Conservation (phyloP, 352 stramenopile genomes). For the Phytophthora meadii region DNA sequence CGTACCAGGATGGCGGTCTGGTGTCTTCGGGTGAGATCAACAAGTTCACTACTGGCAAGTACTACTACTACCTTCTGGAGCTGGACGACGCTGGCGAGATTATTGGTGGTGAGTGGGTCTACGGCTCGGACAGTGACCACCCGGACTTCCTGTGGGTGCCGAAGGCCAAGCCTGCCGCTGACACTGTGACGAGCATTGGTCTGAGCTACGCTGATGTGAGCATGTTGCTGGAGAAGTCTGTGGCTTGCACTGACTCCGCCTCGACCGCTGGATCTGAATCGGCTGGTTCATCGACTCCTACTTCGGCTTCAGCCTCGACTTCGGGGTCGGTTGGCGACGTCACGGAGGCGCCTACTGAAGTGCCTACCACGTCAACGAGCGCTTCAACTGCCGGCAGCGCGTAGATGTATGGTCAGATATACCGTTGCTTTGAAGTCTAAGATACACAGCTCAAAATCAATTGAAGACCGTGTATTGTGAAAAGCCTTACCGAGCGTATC, state of each 20-base stretch:
- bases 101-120: conserved; percentile 51
- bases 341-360: conserved; percentile 9
- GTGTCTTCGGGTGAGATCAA: conserved; percentile 29
- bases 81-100: conserved; percentile 38
- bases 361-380: conserved; percentile 8
- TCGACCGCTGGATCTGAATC: conserved; percentile 6
- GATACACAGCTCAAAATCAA: not conserved
- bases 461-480: too few relatives aligned
- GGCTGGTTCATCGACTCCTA: not conserved
- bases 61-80: conserved; percentile 55
- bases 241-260: conserved; percentile 16
- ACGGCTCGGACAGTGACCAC: conserved; percentile 38
- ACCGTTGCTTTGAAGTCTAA: not conserved
- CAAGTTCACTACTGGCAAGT: conserved; percentile 28
- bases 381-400: conserved; percentile 14
- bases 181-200: conserved; percentile 29
- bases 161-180: conserved; percentile 27
- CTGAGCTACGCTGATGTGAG: conserved; percentile 29
- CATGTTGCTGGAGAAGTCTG: conserved; percentile 25
- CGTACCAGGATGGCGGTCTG: conserved; percentile 40
- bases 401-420: not conserved
- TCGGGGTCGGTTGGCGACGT: conserved; percentile 4
- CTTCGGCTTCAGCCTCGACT: not conserved
- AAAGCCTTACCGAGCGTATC: too few relatives aligned
- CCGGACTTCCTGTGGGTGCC: conserved; percentile 50